Evolutionary conservation across 371 early-diverging fungal species (phyloP).

Genomic region (Modicella reniformis): DNA sequence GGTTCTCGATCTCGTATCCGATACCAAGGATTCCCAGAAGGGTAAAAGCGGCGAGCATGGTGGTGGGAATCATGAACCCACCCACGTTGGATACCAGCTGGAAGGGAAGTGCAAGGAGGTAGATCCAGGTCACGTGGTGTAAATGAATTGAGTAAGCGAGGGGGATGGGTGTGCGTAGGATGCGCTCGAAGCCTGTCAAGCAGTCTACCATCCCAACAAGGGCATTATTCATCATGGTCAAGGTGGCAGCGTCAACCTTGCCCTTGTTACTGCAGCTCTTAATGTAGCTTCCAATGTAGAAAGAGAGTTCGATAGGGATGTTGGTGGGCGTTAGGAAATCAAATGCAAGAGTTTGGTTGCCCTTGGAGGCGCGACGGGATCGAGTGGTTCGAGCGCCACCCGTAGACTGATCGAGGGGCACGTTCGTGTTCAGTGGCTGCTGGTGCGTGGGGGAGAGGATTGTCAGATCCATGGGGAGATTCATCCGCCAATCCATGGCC

Average conservation of each 20-base stretch:
- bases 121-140: constrained; percentile 75
- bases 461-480: constrained; percentile 23
- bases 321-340: constrained; percentile 54
- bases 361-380: background rate
- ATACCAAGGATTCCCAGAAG: constrained; percentile 79
- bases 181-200: constrained; percentile 75
- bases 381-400: no score
- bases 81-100: constrained; percentile 61
- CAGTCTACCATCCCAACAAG: constrained; percentile 58
- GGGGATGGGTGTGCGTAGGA: constrained; percentile 84
- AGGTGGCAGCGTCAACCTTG: constrained; percentile 42
- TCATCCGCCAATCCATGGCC: constrained; percentile 47
- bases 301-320: constrained; percentile 59
- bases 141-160: constrained; percentile 85
- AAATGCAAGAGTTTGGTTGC: constrained; percentile 35
- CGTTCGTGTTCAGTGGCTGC: background rate
- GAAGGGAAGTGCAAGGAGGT: constrained; percentile 76
- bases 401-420: no score
- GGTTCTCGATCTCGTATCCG: constrained; percentile 80
- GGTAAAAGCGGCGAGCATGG: constrained; percentile 72
- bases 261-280: constrained; percentile 35
- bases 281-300: constrained; percentile 58
- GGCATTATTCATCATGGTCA: constrained; percentile 50
- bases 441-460: constrained; percentile 3
- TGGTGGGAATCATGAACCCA: constrained; percentile 54